Conservation (phyloP, 441 rosid species). For the Flueggea neowawraea region DNA sequence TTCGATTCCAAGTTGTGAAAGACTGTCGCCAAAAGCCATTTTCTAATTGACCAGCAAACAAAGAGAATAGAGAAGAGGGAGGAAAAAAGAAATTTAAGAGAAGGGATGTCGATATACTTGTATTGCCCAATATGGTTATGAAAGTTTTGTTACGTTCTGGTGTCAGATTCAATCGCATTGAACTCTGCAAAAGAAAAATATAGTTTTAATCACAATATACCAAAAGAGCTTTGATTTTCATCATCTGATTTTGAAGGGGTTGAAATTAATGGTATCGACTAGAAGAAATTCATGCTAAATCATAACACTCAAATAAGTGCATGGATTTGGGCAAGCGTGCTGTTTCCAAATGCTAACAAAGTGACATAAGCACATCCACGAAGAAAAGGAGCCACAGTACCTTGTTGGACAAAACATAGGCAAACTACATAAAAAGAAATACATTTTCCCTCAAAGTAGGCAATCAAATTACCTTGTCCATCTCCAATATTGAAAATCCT, state of each 20-base stretch:
- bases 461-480: slow-evolving; percentile 48
- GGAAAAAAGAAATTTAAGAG: neutral
- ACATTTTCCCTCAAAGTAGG: neutral
- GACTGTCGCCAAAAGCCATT: neutral
- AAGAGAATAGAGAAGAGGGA: neutral
- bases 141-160: slow-evolving; percentile 54
- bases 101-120: slow-evolving; percentile 44
- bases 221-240: neutral
- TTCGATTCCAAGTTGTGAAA: no score
- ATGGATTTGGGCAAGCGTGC: no score
- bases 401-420: neutral
- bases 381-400: no score
- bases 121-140: slow-evolving; percentile 71
- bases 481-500: slow-evolving; percentile 78
- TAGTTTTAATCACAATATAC: neutral
- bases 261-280: neutral
- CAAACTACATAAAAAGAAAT: slow-evolving; percentile 5
- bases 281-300: no score
- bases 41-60: neutral
- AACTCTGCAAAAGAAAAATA: slow-evolving; percentile 39
- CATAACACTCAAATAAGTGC: no score
- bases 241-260: neutral
- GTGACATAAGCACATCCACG: no score
- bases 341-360: no score
- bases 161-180: slow-evolving; percentile 64